Percentiles rank a stretch among this genome's conserved stretches.
Conservation (phyloP, 1,284 basidiomycete genomes). For the Bondarzewia mesenterica region DNA sequence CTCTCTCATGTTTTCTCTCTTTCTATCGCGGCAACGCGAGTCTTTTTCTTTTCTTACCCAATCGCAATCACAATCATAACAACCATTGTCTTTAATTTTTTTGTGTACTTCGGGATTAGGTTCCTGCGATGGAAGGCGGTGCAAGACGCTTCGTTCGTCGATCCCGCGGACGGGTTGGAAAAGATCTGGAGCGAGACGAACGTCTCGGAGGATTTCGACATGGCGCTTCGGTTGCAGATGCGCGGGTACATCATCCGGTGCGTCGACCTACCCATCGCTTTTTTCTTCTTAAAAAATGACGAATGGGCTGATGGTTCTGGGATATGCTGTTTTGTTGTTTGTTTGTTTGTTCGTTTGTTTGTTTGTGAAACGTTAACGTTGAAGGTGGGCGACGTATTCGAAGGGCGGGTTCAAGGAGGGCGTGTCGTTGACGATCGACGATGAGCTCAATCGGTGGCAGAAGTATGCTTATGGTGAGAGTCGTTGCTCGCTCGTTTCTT, state of each 20-base stretch:
- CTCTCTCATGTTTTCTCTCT: too few species aligned
- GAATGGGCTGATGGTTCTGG: neutral
- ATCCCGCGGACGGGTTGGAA: constrained; percentile 32
- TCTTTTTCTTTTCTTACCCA: too few species aligned
- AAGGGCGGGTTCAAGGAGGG: constrained; percentile 50
- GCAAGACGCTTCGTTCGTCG: constrained; percentile 41
- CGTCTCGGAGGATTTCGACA: constrained; percentile 57
- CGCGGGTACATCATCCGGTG: constrained; percentile 45
- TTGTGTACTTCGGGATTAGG: neutral
- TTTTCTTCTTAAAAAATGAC: neutral
- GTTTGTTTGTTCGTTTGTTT: too few species aligned
- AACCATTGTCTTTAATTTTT: too few species aligned
- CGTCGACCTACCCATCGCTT: constrained; percentile 19
- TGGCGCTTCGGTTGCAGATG: constrained; percentile 40
- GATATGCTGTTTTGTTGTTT: too few species aligned
- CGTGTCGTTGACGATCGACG: constrained; percentile 44
- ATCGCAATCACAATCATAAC: too few species aligned
- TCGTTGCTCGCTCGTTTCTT: constrained; percentile 27
- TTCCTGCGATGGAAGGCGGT: constrained; percentile 51
- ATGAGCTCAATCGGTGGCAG: constrained; percentile 50
- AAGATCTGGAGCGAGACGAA: constrained; percentile 51
- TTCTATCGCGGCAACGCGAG: too few species aligned
- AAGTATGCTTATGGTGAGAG: constrained; percentile 44
- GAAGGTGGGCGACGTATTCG: constrained; percentile 43
- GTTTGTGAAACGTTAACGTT: too few species aligned